Conservation (phyloP, 2,329 filamentous ascomycete species). For the Curvularia sp. region DNA sequence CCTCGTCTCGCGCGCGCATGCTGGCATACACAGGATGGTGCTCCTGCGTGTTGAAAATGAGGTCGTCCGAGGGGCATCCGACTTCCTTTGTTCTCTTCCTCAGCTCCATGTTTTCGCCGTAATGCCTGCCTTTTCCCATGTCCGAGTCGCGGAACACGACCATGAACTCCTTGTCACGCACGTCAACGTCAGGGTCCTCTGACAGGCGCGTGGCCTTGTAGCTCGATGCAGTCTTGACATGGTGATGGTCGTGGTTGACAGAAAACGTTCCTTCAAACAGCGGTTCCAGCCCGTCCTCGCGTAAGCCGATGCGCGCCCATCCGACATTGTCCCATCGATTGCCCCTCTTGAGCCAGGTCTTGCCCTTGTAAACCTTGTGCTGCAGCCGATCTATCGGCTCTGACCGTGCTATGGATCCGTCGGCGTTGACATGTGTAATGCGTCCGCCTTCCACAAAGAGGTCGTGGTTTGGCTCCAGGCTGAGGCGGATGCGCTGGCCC, state of each 20-base stretch:
- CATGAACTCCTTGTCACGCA: constrained; percentile 75
- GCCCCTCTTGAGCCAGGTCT: constrained; percentile 76
- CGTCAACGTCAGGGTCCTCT: constrained; percentile 70
- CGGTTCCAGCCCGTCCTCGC: constrained; percentile 76
- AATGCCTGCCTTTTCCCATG: constrained; percentile 55
- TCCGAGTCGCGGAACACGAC: constrained; percentile 93
- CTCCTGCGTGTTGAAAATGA: constrained; percentile 78
- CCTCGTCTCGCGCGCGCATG: constrained; percentile 62
- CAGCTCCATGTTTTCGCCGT: constrained; percentile 65
- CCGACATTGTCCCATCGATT: constrained; percentile 83
- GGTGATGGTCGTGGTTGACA: constrained; percentile 81
- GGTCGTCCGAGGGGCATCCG: constrained; percentile 74
- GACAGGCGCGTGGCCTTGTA: constrained; percentile 75
- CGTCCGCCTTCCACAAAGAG: constrained; percentile 79
- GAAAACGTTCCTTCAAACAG: constrained; percentile 91
- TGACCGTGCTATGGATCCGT: constrained; percentile 72
- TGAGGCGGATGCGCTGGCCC: constrained; percentile 73
- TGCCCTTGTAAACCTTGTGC: constrained; percentile 85
- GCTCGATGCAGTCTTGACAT: constrained; percentile 77
- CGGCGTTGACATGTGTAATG: constrained; percentile 72
- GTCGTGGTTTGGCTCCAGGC: constrained; percentile 89
- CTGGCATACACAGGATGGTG: constrained; percentile 70
- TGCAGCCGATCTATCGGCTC: constrained; percentile 75
- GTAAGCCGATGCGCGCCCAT: constrained; percentile 83
- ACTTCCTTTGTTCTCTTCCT: constrained; percentile 61